These are phyloP conservation scores for Alternaria novae-zelandiae DNA, from an alignment of 2,329 filamentous ascomycete genomes.

Conservation along the genomic window DNA sequence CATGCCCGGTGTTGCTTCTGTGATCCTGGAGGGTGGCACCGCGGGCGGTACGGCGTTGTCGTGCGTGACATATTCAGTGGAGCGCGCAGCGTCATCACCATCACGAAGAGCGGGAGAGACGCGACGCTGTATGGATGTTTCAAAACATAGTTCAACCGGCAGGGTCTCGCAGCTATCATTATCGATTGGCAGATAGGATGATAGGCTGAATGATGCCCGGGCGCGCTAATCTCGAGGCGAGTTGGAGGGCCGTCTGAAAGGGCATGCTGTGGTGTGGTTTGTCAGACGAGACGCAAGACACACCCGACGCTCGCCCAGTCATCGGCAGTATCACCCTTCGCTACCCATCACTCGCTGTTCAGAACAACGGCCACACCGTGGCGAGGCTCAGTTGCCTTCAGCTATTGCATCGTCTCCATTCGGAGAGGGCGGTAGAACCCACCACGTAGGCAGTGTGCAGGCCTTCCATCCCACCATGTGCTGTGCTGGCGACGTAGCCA, in stretches of 20 bases:
- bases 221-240: constrained; percentile 29
- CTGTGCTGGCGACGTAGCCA: constrained; percentile 21
- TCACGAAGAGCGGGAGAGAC: constrained; percentile 25
- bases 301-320: constrained; percentile 6
- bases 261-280: constrained; percentile 15
- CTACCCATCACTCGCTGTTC: constrained; percentile 3
- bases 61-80: constrained; percentile 28
- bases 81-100: constrained; percentile 30
- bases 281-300: constrained; percentile 33
- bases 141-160: constrained; percentile 40
- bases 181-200: constrained; percentile 46
- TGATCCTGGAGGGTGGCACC: constrained; percentile 36
- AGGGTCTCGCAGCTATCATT: constrained; percentile 44
- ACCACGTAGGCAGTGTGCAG: constrained; percentile 14
- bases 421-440: constrained; percentile 27
- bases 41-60: constrained; percentile 35
- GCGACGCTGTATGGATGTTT: constrained; percentile 40
- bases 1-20: constrained; percentile 23
- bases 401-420: constrained; percentile 18
- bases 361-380: constrained; percentile 16
- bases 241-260: constrained; percentile 14
- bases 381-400: constrained; percentile 16
- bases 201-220: constrained; percentile 39
- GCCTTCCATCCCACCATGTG: constrained; percentile 26
- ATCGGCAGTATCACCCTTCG: constrained; percentile 11